Base-by-base conservation (phyloP, 805 yeast genomes). In the Brettanomyces anomalus region DNA sequence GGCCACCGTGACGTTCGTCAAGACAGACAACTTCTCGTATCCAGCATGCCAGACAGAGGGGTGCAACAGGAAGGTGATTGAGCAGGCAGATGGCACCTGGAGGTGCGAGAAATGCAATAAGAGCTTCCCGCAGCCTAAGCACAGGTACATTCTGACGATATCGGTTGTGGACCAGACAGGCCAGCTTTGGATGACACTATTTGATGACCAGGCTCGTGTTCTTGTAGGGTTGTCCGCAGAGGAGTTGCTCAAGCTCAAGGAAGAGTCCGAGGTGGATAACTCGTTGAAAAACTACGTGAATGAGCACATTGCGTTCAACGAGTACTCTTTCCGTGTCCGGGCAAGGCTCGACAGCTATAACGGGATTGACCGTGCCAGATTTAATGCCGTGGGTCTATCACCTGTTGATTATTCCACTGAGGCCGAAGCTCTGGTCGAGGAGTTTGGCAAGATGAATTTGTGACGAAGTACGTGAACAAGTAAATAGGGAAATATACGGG, bases 91-190 rank as follows among this genome's bases (percentile, higher is more conserved):
- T 55, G 86, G 83, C 13, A 69, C 80, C 15, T 89, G 95, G 95
- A 77, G 95, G 61, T 93, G 98, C 69, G 97, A 89, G 60, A 83
- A 82, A 60, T 89, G 97, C 72, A 81, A 85, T 54, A 68, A 74
- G 43, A 75, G 74, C 48, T 81, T 76, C 56, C 69, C 73, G 2
- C 72, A 70, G 38, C 97, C 97, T 16, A 67, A 72, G 39, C 80
- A 85, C 66, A 76, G 97, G 60, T 93, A 85, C 53, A 79, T 88
- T 42, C 61, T 90, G 52, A 80, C 82, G n/a, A 61, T 79, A 37
- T 76, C 86, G 3, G 74, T 88, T n/a, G 71, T 79, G 55, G 98
- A 93, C 61, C 69, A 71, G 51, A 74, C 94, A 4, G 94, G 89
- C 17, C 88, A 84, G 60, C 59, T 88, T 46, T 88, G 96, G 94